These are phyloP conservation scores for Inosperma sp. DNA, from an alignment of 768 basidiomycete species.

Conservation along the genomic window DNA sequence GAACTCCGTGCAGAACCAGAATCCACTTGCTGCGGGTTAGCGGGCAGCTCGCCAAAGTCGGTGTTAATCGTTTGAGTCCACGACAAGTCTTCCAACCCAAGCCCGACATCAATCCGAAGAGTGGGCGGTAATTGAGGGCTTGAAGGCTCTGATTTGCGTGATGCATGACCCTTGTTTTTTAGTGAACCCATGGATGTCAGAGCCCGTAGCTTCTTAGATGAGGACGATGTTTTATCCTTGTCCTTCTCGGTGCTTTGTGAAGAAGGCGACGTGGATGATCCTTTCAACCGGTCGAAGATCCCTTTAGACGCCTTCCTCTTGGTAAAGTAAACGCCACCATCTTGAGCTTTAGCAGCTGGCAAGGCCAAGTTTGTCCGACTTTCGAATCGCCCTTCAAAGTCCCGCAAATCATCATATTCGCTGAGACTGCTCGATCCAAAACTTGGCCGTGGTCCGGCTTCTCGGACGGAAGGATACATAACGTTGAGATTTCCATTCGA, in stretches of 20 bases:
- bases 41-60: slow-evolving; percentile 19
- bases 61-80: slow-evolving; percentile 37
- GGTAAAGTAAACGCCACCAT: slow-evolving; percentile 21
- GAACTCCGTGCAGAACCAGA: slow-evolving; percentile 34
- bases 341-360: slow-evolving; percentile 28
- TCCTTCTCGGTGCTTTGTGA: slow-evolving; percentile 39
- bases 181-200: slow-evolving; percentile 80
- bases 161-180: slow-evolving; percentile 46
- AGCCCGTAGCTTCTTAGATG: slow-evolving; percentile 60
- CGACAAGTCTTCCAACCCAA: slow-evolving; percentile 51
- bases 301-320: slow-evolving; percentile 63
- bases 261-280: slow-evolving; percentile 40
- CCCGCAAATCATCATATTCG: slow-evolving; percentile 83
- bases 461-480: slow-evolving; percentile 33
- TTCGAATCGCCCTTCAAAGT: slow-evolving; percentile 84
- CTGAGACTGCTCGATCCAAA: slow-evolving; percentile 70
- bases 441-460: slow-evolving; percentile 58
- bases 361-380: slow-evolving; percentile 70
- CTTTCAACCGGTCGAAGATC: slow-evolving; percentile 61
- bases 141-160: slow-evolving; percentile 37
- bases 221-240: slow-evolving; percentile 25
- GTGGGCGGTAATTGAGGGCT: slow-evolving; percentile 54
- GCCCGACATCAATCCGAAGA: slow-evolving; percentile 49
- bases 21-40: slow-evolving; percentile 13
- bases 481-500: slow-evolving; percentile 26